Evolutionary conservation across 2,329 filamentous ascomycete genomes (phyloP), one percentile per base, ranked within the genome.

Genomic region (Daldinia sp.): DNA sequence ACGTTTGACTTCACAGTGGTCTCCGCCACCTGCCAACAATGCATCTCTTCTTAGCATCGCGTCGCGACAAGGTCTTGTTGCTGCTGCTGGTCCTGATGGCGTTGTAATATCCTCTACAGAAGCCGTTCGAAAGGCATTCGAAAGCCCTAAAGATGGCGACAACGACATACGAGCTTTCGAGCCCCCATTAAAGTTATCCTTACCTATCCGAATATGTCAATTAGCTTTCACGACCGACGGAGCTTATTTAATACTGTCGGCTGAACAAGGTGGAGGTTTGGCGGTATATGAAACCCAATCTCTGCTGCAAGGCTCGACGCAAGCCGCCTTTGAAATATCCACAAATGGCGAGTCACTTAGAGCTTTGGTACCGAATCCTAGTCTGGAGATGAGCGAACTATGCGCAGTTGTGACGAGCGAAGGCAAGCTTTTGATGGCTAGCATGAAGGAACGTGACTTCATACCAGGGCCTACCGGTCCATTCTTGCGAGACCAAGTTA

Each of bases 181-280:
- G 62, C 90, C 94, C 2, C 87, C 94, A 74, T 81, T 91, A 52
- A 90, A 83, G 61, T 84, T 98, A 5, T 81, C 88, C 1, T 84
- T 96, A 71, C 86, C 91, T 8, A 85, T 88, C 72, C 88, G 90
- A 70, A 85, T 97, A 55, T 96, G 93, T 9, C 95, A 99, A 76
- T 83, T 99, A 17, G 88, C 90, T 13, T 99, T 99, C 76, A 94
- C 93, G 0, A 86, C 92, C n/a, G 92, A 96, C 72, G 96, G 97
- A 74, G 87, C 87, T 70, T 93, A 90, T 70, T 81, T 99, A 63
- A 85, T 97, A 32, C 81, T 97, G 23, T 93, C 92, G 9, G 92
- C 92, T 2, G 92, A 97, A 77, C 82, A 85, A 56, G 91, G 91
- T 9, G 91, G 93, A 30, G 93, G 93, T 3, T 80, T 99, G 64